These are phyloP conservation scores for Trypanosoma caninum DNA, from an alignment of 208 protist genomes.

Conservation along the genomic window DNA sequence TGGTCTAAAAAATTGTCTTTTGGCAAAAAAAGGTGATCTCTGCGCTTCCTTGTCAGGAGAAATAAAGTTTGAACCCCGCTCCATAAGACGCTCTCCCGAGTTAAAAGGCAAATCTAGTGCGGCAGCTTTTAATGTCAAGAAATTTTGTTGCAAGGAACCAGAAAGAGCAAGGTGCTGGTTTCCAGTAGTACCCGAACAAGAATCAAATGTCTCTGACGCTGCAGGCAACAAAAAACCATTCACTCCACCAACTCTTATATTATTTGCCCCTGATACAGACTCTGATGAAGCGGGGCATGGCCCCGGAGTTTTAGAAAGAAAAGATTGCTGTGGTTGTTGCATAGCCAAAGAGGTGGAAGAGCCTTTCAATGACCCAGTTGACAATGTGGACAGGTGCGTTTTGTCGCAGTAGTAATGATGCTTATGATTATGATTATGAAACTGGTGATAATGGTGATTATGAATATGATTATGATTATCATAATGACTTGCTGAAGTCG, in stretches of 20 bases:
- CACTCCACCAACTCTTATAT: background rate
- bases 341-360: background rate
- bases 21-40: background rate
- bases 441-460: background rate
- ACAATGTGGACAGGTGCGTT: background rate
- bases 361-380: background rate
- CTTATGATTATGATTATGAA: slow-evolving; percentile 5
- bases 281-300: background rate
- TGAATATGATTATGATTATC: slow-evolving; percentile 11
- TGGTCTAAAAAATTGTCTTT: background rate
- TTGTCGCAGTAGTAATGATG: background rate
- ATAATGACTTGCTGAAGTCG: no score
- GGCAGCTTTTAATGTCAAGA: background rate
- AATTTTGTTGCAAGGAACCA: background rate
- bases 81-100: background rate
- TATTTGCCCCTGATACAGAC: background rate
- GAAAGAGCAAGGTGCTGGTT: background rate
- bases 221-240: background rate
- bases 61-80: background rate
- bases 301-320: background rate
- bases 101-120: background rate
- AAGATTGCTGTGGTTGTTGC: background rate
- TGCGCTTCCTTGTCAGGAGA: background rate
- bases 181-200: background rate
- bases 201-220: background rate